phyloP scores from a whole-genome alignment of 192 early-diverging fungal species.

The Coemansia sp. region DNA sequence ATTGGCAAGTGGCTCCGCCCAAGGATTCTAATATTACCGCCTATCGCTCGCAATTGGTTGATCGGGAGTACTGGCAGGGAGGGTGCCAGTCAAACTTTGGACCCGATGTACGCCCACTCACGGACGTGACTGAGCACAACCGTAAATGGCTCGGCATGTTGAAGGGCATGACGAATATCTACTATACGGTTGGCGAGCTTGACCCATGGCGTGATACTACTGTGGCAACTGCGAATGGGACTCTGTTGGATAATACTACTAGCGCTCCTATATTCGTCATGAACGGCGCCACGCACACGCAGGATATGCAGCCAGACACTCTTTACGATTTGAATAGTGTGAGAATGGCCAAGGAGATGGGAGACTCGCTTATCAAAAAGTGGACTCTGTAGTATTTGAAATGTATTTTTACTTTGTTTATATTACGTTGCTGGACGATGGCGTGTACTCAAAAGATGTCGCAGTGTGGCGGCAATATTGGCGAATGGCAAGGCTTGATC shows the following conservation, averaged over 20 bases:
- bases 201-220: constrained; percentile 31
- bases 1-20: constrained; percentile 55
- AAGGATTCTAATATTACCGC: constrained; percentile 22
- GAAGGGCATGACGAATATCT: constrained; percentile 25
- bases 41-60: constrained; percentile 34
- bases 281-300: constrained; percentile 25
- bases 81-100: constrained; percentile 44
- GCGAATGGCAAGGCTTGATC: background rate
- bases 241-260: constrained; percentile 20
- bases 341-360: constrained; percentile 20
- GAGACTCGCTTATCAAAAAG: constrained; percentile 19
- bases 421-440: background rate
- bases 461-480: background rate
- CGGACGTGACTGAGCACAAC: constrained; percentile 21
- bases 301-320: constrained; percentile 18
- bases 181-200: constrained; percentile 27
- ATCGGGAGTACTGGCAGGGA: constrained; percentile 31
- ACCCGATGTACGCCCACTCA: constrained; percentile 18
- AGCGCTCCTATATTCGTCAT: constrained; percentile 31
- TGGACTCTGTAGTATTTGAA: constrained; percentile 18
- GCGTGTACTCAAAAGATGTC: background rate
- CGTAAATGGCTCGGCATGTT: constrained; percentile 27
- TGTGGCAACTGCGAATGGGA: constrained; percentile 13
- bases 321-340: constrained; percentile 24
- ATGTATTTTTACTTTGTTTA: background rate